Evolutionary conservation across 1,139 yeast genomes (phyloP).

Genomic region (Eremothecium coryli): DNA sequence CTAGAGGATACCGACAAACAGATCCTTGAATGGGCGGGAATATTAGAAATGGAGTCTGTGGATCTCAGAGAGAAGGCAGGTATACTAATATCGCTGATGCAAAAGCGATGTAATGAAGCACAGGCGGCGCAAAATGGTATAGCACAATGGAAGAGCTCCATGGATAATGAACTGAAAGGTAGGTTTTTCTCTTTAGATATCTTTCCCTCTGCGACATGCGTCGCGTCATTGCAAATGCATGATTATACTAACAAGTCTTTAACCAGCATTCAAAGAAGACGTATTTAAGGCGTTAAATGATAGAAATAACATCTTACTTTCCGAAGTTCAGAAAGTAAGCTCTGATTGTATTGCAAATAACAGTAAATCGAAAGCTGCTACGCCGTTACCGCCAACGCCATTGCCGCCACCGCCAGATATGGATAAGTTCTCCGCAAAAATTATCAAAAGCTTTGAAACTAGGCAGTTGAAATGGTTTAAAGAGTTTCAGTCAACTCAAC

Average conservation of each 20-base stretch:
- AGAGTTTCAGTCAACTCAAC: conserved; percentile 8
- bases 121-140: conserved; percentile 11
- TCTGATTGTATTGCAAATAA: background rate
- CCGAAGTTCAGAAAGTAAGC: conserved; percentile 1
- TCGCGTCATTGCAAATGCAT: too few relatives aligned
- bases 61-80: conserved; percentile 33
- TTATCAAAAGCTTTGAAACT: conserved; percentile 3
- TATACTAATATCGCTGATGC: conserved; percentile 22
- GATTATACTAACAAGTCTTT: background rate
- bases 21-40: conserved; percentile 38
- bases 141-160: conserved; percentile 6
- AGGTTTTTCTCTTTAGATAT: conserved; percentile 4
- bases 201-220: background rate
- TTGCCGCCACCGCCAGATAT: conserved; percentile 1
- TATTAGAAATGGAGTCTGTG: conserved; percentile 38
- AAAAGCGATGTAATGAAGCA: conserved; percentile 8
- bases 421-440: conserved; percentile 1
- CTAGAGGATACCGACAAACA: conserved; percentile 29
- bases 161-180: conserved; percentile 7
- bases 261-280: conserved; percentile 6
- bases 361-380: background rate
- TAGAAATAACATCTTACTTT: background rate
- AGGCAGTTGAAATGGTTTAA: conserved; percentile 3
- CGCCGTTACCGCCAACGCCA: conserved; percentile 1
- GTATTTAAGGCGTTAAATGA: conserved; percentile 3